These are phyloP conservation scores for Macroventuria anomochaeta DNA, from an alignment of 2,329 filamentous ascomycete genomes.

Conservation along the genomic window DNA sequence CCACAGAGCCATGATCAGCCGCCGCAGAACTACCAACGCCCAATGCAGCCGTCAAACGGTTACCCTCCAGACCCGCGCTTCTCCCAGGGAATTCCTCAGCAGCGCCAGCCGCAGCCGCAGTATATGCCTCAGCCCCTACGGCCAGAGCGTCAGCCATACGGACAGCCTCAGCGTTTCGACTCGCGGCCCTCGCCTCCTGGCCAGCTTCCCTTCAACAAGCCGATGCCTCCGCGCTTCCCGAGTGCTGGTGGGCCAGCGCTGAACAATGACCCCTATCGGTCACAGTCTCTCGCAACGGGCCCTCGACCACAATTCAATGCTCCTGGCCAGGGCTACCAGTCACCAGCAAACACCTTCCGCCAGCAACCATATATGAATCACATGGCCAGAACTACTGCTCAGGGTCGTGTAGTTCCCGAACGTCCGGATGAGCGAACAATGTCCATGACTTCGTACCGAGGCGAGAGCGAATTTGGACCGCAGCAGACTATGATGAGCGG, in stretches of 20 bases:
- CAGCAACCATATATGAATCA: constrained; percentile 75
- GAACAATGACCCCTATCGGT: constrained; percentile 85
- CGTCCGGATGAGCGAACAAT: constrained; percentile 91
- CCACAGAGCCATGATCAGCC: constrained; percentile 36
- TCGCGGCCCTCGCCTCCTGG: constrained; percentile 59
- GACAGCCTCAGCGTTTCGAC: constrained; percentile 74
- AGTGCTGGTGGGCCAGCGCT: constrained; percentile 67
- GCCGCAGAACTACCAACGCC: constrained; percentile 37
- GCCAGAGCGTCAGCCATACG: constrained; percentile 72
- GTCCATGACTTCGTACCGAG: constrained; percentile 87
- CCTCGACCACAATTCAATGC: constrained; percentile 76
- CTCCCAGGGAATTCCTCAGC: constrained; percentile 45
- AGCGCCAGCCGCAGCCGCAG: constrained; percentile 59
- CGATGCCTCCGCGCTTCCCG: constrained; percentile 63
- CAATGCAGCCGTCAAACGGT: constrained; percentile 44
- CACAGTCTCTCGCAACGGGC: constrained; percentile 86
- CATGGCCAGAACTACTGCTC: constrained; percentile 81
- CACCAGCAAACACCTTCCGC: constrained; percentile 77
- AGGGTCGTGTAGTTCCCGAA: constrained; percentile 89
- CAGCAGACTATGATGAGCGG: constrained; percentile 90
- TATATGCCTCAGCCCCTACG: constrained; percentile 66
- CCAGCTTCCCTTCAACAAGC: constrained; percentile 60
- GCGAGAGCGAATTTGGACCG: constrained; percentile 72
- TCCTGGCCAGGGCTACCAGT: constrained; percentile 45
- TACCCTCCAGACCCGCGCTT: constrained; percentile 47